A percentile compares a stretch with the other conserved stretches of the same genome.
phyloP scores from a whole-genome alignment of 306 rosid genomes.

The Canavalia ensiformis region DNA sequence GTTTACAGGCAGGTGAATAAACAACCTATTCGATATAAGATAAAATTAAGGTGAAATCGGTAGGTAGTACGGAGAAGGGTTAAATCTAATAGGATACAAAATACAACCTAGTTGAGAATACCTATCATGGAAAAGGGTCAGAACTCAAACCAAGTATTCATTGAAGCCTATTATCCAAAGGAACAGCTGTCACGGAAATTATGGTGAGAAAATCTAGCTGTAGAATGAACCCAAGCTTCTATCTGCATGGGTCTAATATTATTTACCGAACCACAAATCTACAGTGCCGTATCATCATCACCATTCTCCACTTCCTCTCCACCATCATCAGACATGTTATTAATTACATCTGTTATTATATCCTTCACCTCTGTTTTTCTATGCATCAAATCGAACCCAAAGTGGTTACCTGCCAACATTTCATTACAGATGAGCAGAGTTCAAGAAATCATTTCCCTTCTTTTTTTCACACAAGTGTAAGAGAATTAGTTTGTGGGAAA shows the following conservation, averaged over 20 bases:
- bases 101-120: conserved; percentile 48
- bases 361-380: conserved; percentile 89
- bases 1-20: conserved; percentile 38
- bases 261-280: conserved; percentile 29
- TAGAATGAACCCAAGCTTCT: conserved; percentile 44
- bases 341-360: conserved; percentile 85
- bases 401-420: conserved; percentile 70
- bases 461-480: neutral
- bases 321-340: conserved; percentile 79
- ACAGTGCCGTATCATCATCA: conserved; percentile 52
- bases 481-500: neutral
- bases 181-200: conserved; percentile 33
- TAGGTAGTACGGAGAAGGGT: conserved; percentile 50
- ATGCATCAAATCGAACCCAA: conserved; percentile 81
- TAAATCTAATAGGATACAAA: conserved; percentile 50
- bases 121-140: conserved; percentile 43
- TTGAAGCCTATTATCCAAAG: conserved; percentile 36
- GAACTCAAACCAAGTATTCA: conserved; percentile 44
- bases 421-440: conserved; percentile 33
- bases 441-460: neutral
- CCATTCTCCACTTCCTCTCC: conserved; percentile 63
- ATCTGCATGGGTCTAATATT: conserved; percentile 43
- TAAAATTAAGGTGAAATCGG: conserved; percentile 55
- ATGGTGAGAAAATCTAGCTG: conserved; percentile 43
- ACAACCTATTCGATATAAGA: conserved; percentile 38